Evolutionary conservation across 1,139 yeast species (phyloP), one percentile per base, ranked within the genome.

Genomic region (Geotrichum phurueaensis): DNA sequence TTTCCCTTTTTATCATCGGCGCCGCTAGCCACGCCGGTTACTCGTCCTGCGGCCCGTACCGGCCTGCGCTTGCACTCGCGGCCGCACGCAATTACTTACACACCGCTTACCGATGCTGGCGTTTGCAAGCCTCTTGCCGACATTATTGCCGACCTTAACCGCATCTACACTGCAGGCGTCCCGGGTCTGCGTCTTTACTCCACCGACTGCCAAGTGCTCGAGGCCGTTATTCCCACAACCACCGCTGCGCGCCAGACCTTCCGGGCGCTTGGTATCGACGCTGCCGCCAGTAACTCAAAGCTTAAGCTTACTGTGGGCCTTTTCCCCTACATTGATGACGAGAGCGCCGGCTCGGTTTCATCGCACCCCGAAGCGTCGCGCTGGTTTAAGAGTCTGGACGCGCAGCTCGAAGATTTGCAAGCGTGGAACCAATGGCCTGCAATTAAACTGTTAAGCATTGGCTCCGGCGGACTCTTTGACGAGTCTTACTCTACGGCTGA

Each of bases 41-140:
- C 31, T 7, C 5, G 10, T 5, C 5, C 18, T 2, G 2, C 43
- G 3, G 43, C 18, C 18, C 4, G 12, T 10, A 10, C 15, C 4
- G 13, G 18, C 43, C 3, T n/a, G 43, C 18, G 43, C 4, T 10
- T 36, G 18, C 43, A n/a, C 43, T 36, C 43, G 18, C 18, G 43
- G 4, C 78, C 83, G 62, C 78, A 78, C 71, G 96, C 96, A 81
- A 79, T 89, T 69, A 84, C 94, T 67, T 89, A 89, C 82, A 81
- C 95, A 61, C 96, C 96, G 67, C 87, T 88, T 83, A 78, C 85
- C 64, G 73, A 80, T 63, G 75, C 79, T 65, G 96, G 96, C 75
- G 79, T 79, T 45, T 89, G 96, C 81, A 89, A 89, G 80, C 74
- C 88, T 48, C 72, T 81, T 56, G 67, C 75, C 48, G 79, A 81